A percentile compares a stretch with the other conserved stretches of the same genome.
These are phyloP conservation scores for Coemansia sp. DNA, from an alignment of 192 early-diverging fungal genomes.

Conservation along the genomic window DNA sequence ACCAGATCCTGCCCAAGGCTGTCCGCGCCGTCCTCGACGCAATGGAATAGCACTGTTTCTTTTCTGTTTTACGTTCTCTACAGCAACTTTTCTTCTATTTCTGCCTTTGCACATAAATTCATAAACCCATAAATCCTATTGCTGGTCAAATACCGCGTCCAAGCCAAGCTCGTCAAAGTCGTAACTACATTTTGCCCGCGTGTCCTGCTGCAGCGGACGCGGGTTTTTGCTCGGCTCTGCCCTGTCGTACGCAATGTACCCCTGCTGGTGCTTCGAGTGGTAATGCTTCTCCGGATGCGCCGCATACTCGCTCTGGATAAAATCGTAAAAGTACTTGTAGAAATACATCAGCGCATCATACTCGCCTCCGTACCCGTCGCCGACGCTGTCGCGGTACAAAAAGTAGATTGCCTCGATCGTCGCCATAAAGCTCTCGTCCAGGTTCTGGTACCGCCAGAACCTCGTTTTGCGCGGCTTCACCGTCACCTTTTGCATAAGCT, in stretches of 20 bases:
- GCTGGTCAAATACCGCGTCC: slow-evolving; percentile 16
- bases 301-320: slow-evolving; percentile 81
- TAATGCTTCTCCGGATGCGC: slow-evolving; percentile 61
- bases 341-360: slow-evolving; percentile 91
- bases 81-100: background rate
- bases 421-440: slow-evolving; percentile 73
- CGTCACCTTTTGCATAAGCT: slow-evolving; percentile 61
- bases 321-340: slow-evolving; percentile 86
- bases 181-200: slow-evolving; percentile 32
- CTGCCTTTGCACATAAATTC: background rate
- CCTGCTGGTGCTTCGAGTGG: slow-evolving; percentile 56
- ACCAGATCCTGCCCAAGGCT: slow-evolving; percentile 83
- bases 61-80: background rate
- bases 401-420: slow-evolving; percentile 98
- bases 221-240: slow-evolving; percentile 16
- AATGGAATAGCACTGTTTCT: background rate
- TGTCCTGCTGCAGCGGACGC: slow-evolving; percentile 18
- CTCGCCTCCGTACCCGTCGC: slow-evolving; percentile 65
- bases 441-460: slow-evolving; percentile 91
- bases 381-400: slow-evolving; percentile 80
- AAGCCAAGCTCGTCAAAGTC: slow-evolving; percentile 39
- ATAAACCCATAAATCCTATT: background rate
- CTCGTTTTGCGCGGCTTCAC: slow-evolving; percentile 73
- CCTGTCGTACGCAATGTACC: slow-evolving; percentile 63
- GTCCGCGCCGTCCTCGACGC: slow-evolving; percentile 43